phyloP scores from a whole-genome alignment of 257 asterid genomes.

The Solanum dulcamara region DNA sequence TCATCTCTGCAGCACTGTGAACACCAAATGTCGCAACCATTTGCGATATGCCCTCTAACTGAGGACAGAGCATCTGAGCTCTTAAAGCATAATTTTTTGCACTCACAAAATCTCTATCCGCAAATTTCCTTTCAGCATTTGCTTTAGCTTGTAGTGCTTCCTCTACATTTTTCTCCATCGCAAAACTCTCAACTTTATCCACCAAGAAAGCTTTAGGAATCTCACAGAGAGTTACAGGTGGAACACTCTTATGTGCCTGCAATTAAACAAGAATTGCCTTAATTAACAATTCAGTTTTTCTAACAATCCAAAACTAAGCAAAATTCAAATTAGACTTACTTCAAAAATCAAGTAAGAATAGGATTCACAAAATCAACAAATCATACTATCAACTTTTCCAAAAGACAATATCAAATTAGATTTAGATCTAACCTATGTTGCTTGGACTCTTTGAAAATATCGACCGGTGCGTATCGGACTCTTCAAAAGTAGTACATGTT shows the following conservation, averaged over 20 bases:
- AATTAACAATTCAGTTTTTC: not conserved
- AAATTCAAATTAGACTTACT: not conserved
- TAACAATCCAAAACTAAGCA: not conserved
- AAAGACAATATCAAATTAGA: not conserved
- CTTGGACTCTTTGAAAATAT: not conserved
- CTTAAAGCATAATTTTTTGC: conserved; percentile 44
- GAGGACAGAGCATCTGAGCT: conserved; percentile 54
- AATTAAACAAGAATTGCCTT: not conserved
- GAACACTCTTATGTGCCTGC: not conserved
- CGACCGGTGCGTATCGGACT: not conserved
- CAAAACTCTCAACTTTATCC: not conserved
- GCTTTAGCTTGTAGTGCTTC: conserved; percentile 60
- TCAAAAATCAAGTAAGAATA: not conserved
- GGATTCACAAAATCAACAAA: not conserved
- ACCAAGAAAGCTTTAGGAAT: not conserved
- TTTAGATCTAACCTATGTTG: not conserved
- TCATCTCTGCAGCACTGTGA: conserved; percentile 42
- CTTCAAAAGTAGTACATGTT: not conserved
- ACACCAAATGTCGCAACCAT: conserved; percentile 48
- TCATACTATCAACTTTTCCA: not conserved
- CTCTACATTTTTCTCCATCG: conserved; percentile 65
- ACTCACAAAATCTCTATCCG: conserved; percentile 40
- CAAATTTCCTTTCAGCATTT: conserved; percentile 57
- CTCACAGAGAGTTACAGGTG: not conserved
- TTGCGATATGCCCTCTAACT: conserved; percentile 44